Evolutionary conservation across 2,329 filamentous ascomycete species (phyloP), one percentile per base, ranked within the genome.

Genomic region (Aspergillus fumigatiaffinis): DNA sequence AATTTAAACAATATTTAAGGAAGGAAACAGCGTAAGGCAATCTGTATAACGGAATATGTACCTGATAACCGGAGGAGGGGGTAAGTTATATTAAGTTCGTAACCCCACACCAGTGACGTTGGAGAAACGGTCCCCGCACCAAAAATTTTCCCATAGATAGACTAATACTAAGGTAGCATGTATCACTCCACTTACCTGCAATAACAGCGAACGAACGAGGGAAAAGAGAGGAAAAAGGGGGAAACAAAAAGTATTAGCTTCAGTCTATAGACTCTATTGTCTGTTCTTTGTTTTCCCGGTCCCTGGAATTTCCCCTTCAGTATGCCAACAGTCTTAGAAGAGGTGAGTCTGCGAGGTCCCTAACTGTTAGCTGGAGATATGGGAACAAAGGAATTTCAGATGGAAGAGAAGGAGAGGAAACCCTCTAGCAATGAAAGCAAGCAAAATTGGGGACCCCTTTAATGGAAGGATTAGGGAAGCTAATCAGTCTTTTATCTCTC

Each of bases 291-390:
- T 17, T 17, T n/a, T 38, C 14, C 32, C 32, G n/a, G 20, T 28
- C 47, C 6, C 20, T 47, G 21, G 3, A 14, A 20, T 46, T 46
- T 20, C 20, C 25, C 28, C 42, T 25, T 54, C 60, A 82, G 63
- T 32, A 92, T 92, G 89, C 84, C 88, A 54, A 87, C 87, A 47
- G 88, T 92, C 78, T 74, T 92, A 48, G 88, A 91, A 78, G 88
- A 92, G 77, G 89, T 90, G 78, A 46, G 71, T 60, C n/a, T 7
- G 23, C 23, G 10, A 14, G 23, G 44, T 23, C 28, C 8, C 44
- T 29, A 17, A n/a, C 10, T 4, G n/a, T 20, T 23, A 46, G 17
- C 17, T 44, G n/a, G 41, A 5, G 17, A 44, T 3, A 47, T 14
- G 44, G 21, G 44, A 47, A 47, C 12, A 23, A 23, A 47, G 32